Evolutionary conservation across 768 basidiomycete species (phyloP).

Genomic region (Heimioporus sp.): DNA sequence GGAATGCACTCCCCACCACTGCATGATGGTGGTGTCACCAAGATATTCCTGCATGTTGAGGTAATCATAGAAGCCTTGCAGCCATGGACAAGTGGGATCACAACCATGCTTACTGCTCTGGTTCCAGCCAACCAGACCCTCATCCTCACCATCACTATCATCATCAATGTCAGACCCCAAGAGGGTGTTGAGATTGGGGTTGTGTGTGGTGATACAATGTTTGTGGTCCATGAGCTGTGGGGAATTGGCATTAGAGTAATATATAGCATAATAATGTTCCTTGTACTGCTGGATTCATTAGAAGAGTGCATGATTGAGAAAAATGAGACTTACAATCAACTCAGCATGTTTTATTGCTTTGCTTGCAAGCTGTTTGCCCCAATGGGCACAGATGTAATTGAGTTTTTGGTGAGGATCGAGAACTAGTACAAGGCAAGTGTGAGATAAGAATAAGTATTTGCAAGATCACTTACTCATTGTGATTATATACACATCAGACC

Average conservation of each 20-base stretch:
- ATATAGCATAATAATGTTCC: neutral
- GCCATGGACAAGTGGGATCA: slow-evolving; percentile 1
- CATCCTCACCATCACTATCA: neutral
- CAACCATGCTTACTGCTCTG: no score
- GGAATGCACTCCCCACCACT: slow-evolving; percentile 5
- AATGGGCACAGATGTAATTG: slow-evolving; percentile 2
- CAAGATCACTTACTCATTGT: slow-evolving; percentile 10
- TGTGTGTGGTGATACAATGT: neutral
- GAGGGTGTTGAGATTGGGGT: neutral
- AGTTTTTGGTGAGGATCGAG: slow-evolving; percentile 5
- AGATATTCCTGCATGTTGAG: slow-evolving; percentile 1
- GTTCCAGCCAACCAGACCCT: no score
- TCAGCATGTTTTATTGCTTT: neutral
- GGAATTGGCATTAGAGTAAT: neutral
- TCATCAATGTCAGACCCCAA: neutral
- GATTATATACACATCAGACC: neutral
- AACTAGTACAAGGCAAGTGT: neutral
- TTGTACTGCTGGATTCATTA: slow-evolving; percentile 5
- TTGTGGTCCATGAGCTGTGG: neutral
- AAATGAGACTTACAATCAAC: neutral
- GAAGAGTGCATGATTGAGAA: no score
- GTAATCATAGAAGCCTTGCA: slow-evolving; percentile 7
- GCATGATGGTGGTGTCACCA: neutral
- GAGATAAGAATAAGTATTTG: neutral
- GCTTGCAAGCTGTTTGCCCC: neutral